phyloP scores from a whole-genome alignment of 2,329 filamentous ascomycete genomes.

The Penicillium sp. region DNA sequence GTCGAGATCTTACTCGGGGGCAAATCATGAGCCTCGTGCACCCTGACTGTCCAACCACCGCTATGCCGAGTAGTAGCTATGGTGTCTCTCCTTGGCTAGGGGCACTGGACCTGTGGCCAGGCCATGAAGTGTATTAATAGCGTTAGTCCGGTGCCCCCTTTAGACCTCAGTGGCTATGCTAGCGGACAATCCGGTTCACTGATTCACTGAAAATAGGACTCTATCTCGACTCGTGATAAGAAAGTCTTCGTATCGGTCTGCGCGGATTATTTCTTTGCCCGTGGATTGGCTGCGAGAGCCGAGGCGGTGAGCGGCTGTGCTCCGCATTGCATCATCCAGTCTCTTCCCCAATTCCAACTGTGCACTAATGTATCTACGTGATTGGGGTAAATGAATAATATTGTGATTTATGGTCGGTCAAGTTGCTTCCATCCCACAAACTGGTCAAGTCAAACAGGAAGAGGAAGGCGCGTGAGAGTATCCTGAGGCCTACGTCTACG shows the following conservation, averaged over 20 bases:
- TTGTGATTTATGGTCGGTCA: no score
- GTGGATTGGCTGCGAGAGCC: conserved; percentile 12
- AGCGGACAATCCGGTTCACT: background rate
- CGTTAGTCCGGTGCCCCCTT: background rate
- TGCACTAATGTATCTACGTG: background rate
- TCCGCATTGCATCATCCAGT: conserved; percentile 22
- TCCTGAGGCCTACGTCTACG: background rate
- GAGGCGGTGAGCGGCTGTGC: conserved; percentile 20
- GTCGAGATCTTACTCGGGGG: conserved; percentile 7
- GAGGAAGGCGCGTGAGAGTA: background rate
- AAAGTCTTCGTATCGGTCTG: background rate
- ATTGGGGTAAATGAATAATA: background rate
- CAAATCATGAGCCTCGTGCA: conserved; percentile 11
- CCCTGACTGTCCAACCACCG: conserved; percentile 4
- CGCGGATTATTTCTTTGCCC: conserved; percentile 11
- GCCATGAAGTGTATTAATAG: conserved; percentile 21
- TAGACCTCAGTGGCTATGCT: background rate
- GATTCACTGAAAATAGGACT: background rate
- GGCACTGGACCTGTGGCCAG: conserved; percentile 15
- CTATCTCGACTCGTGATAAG: background rate
- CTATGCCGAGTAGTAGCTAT: conserved; percentile 1
- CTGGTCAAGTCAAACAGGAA: background rate
- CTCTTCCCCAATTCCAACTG: background rate
- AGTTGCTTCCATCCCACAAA: background rate
- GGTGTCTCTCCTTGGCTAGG: background rate